These are phyloP conservation scores for Populus tremula DNA, from an alignment of 345 rosid genomes.

Conservation along the genomic window DNA sequence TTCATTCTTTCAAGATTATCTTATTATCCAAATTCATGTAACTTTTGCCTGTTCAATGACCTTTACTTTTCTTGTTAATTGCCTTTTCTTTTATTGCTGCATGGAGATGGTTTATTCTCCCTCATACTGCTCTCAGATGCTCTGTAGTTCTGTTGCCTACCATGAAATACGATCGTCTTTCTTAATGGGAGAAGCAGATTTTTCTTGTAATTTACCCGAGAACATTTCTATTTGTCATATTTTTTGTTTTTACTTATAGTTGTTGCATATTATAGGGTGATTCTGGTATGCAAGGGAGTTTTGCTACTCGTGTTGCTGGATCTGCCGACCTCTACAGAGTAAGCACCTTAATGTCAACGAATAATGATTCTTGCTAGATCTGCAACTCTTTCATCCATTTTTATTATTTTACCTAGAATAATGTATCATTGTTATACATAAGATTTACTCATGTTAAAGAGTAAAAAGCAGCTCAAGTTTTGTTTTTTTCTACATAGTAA, in stretches of 20 bases:
- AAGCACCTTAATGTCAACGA: conserved; percentile 21
- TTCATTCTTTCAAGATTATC: not conserved
- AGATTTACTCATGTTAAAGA: not conserved
- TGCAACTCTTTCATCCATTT: not conserved
- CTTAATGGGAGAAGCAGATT: not conserved
- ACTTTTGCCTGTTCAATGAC: not conserved
- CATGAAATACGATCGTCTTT: not conserved
- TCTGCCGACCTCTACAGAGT: conserved; percentile 83
- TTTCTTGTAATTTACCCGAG: not conserved
- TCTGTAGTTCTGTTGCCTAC: not conserved
- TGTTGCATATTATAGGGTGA: conserved; percentile 59
- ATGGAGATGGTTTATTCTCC: not conserved
- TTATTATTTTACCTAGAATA: not conserved
- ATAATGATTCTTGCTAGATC: not conserved
- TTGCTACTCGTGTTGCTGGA: conserved; percentile 86
- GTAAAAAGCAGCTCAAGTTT: not conserved
- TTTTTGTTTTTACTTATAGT: not conserved
- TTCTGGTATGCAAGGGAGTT: conserved; percentile 82
- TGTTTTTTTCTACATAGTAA: conserved; percentile 7
- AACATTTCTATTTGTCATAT: conserved; percentile 3
- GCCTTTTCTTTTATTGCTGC: not conserved
- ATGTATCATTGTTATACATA: not conserved
- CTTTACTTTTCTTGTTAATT: not conserved
- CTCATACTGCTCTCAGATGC: not conserved
- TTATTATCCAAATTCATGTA: not conserved